Evolutionary conservation across 2,329 filamentous ascomycete species (phyloP).

Genomic region (Simplicillium aogashimaense): DNA sequence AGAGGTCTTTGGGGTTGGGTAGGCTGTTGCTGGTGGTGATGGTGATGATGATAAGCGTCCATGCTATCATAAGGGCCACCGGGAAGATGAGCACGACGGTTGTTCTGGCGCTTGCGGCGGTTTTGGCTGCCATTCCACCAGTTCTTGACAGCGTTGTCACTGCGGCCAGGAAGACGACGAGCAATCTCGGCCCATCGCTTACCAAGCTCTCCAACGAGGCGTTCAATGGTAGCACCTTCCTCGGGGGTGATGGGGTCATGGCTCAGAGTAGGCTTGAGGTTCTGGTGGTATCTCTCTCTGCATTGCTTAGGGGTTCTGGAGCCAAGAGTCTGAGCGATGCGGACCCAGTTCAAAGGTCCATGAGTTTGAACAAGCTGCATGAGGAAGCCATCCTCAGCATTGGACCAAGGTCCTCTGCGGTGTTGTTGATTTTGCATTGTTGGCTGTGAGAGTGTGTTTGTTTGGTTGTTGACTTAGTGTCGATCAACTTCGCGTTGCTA

Average conservation of each 20-base stretch:
- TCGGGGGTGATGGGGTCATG: constrained; percentile 63
- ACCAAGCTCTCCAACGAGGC: constrained; percentile 66
- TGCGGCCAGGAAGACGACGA: constrained; percentile 68
- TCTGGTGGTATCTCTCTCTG: constrained; percentile 87
- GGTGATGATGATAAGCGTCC: constrained; percentile 8
- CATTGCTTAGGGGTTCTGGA: constrained; percentile 89
- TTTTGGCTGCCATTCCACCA: constrained; percentile 97
- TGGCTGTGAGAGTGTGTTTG: constrained; percentile 5
- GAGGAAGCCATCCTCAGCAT: constrained; percentile 62
- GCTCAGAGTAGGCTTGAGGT: constrained; percentile 69
- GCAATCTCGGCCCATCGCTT: constrained; percentile 94
- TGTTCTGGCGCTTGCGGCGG: constrained; percentile 49
- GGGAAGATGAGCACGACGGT: constrained; percentile 19
- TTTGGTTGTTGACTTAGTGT: too few species aligned
- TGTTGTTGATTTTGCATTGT: constrained; percentile 11
- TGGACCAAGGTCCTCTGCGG: constrained; percentile 68
- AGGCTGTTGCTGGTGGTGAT: constrained; percentile 8
- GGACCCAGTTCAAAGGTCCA: constrained; percentile 82
- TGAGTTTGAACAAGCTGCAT: constrained; percentile 60
- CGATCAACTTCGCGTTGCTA: too few species aligned
- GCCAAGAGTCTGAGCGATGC: constrained; percentile 65
- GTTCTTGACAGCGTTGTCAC: constrained; percentile 94
- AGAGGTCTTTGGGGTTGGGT: too few species aligned
- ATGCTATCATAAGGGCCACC: constrained; percentile 5
- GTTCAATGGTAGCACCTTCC: constrained; percentile 65